Percentiles rank a stretch among this genome's conserved stretches.
These are phyloP conservation scores for Oryza glaberrima DNA, from an alignment of 176 grass and related monocot species.

Conservation along the genomic window DNA sequence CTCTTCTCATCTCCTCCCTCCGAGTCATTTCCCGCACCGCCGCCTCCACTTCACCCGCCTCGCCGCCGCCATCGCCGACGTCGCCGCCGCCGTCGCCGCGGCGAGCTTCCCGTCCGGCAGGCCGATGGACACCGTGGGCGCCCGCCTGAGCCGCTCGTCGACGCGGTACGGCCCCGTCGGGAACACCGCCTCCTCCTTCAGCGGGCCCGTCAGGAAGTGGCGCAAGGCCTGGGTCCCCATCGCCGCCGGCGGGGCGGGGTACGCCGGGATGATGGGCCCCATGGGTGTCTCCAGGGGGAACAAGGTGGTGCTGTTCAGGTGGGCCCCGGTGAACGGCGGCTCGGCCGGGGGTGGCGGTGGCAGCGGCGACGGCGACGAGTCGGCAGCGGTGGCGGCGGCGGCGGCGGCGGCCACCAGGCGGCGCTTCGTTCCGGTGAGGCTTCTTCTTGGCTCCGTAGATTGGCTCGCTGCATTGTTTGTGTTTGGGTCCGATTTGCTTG, in stretches of 20 bases:
- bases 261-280: background rate
- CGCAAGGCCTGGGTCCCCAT: constrained; percentile 77
- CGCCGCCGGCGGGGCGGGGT: constrained; percentile 23
- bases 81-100: no score
- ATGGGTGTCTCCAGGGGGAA: constrained; percentile 30
- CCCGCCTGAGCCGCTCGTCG: constrained; percentile 69
- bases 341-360: background rate
- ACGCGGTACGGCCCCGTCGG: constrained; percentile 70
- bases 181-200: constrained; percentile 60
- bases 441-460: background rate
- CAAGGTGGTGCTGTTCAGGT: constrained; percentile 72
- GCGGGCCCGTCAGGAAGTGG: constrained; percentile 78
- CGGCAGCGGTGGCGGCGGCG: background rate
- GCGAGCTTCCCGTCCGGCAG: background rate
- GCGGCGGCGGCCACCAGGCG: constrained; percentile 42
- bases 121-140: constrained; percentile 50
- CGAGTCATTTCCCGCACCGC: no score
- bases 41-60: background rate
- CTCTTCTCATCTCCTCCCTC: background rate
- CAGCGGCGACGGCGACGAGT: constrained; percentile 13
- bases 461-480: background rate
- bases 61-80: no score
- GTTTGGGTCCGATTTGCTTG: constrained; percentile 15
- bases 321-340: constrained; percentile 52
- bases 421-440: constrained; percentile 72